Percentiles rank a stretch among this genome's conserved stretches.
Conservation (phyloP, 108 stramenopile genomes). For the Cyclotella choctawhatcheeana region DNA sequence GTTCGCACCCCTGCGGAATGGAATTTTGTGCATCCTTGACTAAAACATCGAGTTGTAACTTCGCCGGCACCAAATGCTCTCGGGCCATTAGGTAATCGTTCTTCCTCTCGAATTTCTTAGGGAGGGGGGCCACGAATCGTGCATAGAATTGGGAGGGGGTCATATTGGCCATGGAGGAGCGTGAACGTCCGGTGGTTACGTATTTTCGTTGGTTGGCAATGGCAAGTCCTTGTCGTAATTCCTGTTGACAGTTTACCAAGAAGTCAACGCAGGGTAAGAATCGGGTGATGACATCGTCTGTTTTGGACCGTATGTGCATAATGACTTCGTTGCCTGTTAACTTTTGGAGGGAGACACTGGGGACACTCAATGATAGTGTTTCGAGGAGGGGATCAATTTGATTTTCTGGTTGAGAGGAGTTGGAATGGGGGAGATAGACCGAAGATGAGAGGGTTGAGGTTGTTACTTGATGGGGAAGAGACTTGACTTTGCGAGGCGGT, state of each 20-base stretch:
- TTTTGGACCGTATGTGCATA: conserved; percentile 49
- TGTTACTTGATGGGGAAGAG: not conserved
- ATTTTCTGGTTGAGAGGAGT: conserved; percentile 40
- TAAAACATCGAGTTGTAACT: conserved; percentile 59
- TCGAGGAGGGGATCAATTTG: conserved; percentile 54
- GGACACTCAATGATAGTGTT: conserved; percentile 31
- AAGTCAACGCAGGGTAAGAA: conserved; percentile 89
- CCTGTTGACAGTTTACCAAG: conserved; percentile 89
- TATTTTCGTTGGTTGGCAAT: conserved; percentile 47
- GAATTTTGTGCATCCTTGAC: conserved; percentile 55
- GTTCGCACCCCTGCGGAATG: conserved; percentile 70
- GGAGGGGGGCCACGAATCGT: conserved; percentile 66
- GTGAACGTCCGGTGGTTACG: not conserved
- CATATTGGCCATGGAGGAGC: conserved; percentile 37
- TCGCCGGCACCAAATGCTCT: conserved; percentile 53
- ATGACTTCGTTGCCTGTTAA: conserved; percentile 69
- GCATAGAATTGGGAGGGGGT: conserved; percentile 71
- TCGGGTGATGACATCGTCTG: conserved; percentile 71
- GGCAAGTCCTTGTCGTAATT: conserved; percentile 76
- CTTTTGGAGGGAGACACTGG: conserved; percentile 70
- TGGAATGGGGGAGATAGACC: conserved; percentile 14
- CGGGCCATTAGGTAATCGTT: conserved; percentile 64
- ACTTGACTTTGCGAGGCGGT: not conserved
- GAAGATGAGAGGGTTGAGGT: not conserved
- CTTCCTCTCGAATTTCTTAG: conserved; percentile 63